These are phyloP conservation scores for Sphaerobolus stellatus DNA, from an alignment of 1,284 basidiomycete genomes.

Conservation along the genomic window DNA sequence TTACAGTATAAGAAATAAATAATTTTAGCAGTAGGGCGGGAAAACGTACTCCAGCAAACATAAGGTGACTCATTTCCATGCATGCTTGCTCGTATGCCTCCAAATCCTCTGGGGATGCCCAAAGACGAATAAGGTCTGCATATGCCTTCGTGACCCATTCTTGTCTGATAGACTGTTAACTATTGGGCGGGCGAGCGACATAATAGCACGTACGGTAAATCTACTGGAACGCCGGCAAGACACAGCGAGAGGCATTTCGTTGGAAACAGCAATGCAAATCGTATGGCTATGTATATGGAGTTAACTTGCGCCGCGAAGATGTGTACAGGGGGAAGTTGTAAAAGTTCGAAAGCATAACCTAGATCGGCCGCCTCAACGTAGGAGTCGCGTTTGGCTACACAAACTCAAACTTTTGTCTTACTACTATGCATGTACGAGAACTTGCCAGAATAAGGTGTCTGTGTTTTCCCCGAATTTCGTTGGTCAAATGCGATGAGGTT, in stretches of 20 bases:
- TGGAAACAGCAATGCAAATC: conserved; percentile 58
- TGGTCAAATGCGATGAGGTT: conserved; percentile 75
- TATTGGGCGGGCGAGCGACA: conserved; percentile 1
- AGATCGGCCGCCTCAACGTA: conserved; percentile 77
- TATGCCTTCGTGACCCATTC: conserved; percentile 58
- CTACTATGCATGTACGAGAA: not conserved
- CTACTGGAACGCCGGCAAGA: conserved; percentile 60
- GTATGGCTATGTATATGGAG: conserved; percentile 52
- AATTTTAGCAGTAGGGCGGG: not conserved
- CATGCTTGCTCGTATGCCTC: conserved; percentile 65
- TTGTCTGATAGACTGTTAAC: conserved; percentile 37
- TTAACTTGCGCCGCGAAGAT: conserved; percentile 62
- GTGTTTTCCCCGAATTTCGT: conserved; percentile 54
- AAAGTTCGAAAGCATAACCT: conserved; percentile 62
- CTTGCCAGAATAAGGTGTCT: conserved; percentile 1
- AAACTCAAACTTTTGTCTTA: conserved; percentile 11
- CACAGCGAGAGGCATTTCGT: conserved; percentile 5
- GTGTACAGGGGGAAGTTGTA: conserved; percentile 65
- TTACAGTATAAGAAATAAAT: not conserved
- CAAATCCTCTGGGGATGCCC: conserved; percentile 65
- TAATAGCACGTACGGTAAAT: conserved; percentile 51
- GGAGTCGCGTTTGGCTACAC: conserved; percentile 53
- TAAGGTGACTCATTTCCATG: conserved; percentile 48
- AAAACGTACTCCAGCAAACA: conserved; percentile 3
- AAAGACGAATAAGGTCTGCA: conserved; percentile 60